A percentile compares a stretch with the other conserved stretches of the same genome.
Evolutionary conservation across 306 rosid genomes (phyloP).

Genomic region (Astragalus glycyphyllos): DNA sequence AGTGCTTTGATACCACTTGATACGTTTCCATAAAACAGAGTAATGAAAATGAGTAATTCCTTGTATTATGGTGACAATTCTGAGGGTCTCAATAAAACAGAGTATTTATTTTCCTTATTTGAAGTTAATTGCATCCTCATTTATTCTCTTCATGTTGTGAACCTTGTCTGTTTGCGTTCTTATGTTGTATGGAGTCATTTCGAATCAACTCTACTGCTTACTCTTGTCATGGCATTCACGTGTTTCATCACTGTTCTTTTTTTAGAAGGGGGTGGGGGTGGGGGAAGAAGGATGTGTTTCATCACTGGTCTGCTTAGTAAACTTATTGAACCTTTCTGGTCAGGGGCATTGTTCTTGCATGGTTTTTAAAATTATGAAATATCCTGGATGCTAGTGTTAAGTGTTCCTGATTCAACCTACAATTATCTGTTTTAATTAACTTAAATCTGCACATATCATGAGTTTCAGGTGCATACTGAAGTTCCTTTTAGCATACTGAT

Average conservation of each 20-base stretch:
- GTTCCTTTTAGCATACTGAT: constrained; percentile 81
- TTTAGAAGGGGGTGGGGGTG: too few species aligned
- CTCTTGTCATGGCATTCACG: neutral
- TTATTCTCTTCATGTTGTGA: constrained; percentile 33
- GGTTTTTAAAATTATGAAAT: constrained; percentile 30
- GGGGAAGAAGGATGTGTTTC: neutral
- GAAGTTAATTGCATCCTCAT: neutral
- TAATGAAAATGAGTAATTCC: too few species aligned
- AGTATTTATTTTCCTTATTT: constrained; percentile 54
- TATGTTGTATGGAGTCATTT: too few species aligned
- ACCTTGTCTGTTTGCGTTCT: too few species aligned
- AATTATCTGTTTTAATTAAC: neutral
- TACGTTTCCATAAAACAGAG: too few species aligned
- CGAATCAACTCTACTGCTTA: neutral
- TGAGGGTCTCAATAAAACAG: constrained; percentile 83
- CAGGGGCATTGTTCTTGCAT: too few species aligned
- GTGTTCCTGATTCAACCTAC: too few species aligned
- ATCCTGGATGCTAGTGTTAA: constrained; percentile 24
- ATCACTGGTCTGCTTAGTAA: too few species aligned
- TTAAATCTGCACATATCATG: constrained; percentile 35
- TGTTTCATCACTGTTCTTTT: neutral
- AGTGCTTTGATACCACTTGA: too few species aligned
- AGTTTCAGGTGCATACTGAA: constrained; percentile 85
- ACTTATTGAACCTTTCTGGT: too few species aligned
- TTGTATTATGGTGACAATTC: too few species aligned